These are phyloP conservation scores for Thinopyrum obtusiflorum DNA, from an alignment of 202 grass and related monocot species.

Conservation along the genomic window DNA sequence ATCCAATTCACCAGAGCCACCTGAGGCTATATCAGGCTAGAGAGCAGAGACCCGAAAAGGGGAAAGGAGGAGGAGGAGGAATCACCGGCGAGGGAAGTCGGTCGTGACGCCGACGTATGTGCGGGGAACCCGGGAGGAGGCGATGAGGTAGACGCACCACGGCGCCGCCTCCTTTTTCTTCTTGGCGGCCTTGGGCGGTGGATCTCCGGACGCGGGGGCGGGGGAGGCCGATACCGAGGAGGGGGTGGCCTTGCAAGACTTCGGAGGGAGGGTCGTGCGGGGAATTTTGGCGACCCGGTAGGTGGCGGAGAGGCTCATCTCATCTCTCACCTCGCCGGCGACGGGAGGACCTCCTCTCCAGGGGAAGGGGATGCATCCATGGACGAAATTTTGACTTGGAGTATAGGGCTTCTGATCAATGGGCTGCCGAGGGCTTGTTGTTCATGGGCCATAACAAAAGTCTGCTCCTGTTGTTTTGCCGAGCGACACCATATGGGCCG, in stretches of 20 bases:
- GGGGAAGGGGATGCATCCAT: background rate
- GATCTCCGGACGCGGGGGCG: slow-evolving; percentile 1
- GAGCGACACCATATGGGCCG: too few species aligned
- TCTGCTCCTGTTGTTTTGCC: too few species aligned
- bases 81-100: slow-evolving; percentile 74
- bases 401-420: background rate
- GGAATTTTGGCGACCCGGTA: slow-evolving; percentile 49
- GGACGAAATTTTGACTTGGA: background rate
- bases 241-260: background rate
- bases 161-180: slow-evolving; percentile 10
- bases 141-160: slow-evolving; percentile 78
- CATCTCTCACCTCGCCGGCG: slow-evolving; percentile 32
- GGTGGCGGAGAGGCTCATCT: slow-evolving; percentile 36
- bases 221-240: slow-evolving; percentile 11
- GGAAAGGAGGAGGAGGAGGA: background rate
- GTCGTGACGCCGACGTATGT: slow-evolving; percentile 92
- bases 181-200: slow-evolving; percentile 3
- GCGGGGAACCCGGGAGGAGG: slow-evolving; percentile 53
- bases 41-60: background rate
- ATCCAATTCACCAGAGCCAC: background rate
- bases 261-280: background rate
- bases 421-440: background rate
- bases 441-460: background rate
- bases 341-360: background rate
- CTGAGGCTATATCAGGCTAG: background rate